Evolutionary conservation across 306 rosid genomes (phyloP).

Genomic region (Cyamopsis tetragonoloba): DNA sequence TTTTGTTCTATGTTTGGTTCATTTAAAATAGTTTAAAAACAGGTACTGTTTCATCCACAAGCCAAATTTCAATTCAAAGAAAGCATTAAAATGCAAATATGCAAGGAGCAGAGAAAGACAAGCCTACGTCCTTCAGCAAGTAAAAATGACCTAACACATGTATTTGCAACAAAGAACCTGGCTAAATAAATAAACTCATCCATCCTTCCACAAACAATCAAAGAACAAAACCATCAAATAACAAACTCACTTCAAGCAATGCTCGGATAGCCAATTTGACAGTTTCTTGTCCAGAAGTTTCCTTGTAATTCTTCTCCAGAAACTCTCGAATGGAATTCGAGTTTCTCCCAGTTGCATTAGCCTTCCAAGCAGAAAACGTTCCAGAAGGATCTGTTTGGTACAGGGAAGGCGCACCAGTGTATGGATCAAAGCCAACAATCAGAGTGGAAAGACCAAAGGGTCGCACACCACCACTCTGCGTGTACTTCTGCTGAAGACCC

Average conservation of each 20-base stretch:
- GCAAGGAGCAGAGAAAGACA: not conserved
- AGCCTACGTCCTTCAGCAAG: not conserved
- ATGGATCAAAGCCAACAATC: constrained; percentile 94
- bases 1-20: not conserved
- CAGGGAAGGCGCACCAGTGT: constrained; percentile 58
- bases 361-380: constrained; percentile 97
- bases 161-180: not conserved
- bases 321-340: constrained; percentile 91
- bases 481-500: constrained; percentile 97
- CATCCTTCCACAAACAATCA: not conserved
- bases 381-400: constrained; percentile 99
- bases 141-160: not conserved
- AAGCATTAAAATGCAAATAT: not conserved
- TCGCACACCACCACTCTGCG: constrained; percentile 96
- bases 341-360: constrained; percentile 92
- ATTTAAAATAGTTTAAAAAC: not conserved
- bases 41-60: too few relatives aligned
- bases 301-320: constrained; percentile 87
- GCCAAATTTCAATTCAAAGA: too few relatives aligned
- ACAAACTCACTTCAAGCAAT: constrained; percentile 76
- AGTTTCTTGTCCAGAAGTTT: constrained; percentile 87
- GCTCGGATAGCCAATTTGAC: constrained; percentile 91
- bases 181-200: not conserved
- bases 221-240: not conserved
- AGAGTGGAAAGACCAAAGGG: constrained; percentile 97